Conservation (phyloP, 805 yeast genomes). For the Schwanniomyces occidentalis region DNA sequence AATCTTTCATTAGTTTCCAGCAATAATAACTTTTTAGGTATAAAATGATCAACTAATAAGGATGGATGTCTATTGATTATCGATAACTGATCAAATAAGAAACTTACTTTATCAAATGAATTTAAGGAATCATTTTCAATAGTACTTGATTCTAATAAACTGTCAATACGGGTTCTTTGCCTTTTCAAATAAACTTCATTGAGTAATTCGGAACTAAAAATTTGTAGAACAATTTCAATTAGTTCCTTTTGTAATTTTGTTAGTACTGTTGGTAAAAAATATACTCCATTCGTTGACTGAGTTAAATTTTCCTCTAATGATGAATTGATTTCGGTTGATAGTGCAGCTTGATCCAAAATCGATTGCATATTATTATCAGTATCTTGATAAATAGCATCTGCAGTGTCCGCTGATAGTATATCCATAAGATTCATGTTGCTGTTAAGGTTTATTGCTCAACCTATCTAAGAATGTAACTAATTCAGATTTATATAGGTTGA, state of each 20-base stretch:
- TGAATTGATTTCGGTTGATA: slow-evolving; percentile 1
- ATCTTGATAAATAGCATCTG: slow-evolving; percentile 17
- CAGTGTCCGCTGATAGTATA: slow-evolving; percentile 35
- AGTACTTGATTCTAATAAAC: slow-evolving; percentile 27
- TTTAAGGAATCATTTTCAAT: slow-evolving; percentile 5
- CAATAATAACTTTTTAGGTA: slow-evolving; percentile 66
- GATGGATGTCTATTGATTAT: slow-evolving; percentile 67
- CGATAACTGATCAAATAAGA: slow-evolving; percentile 47
- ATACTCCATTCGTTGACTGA: slow-evolving; percentile 19
- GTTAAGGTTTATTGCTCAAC: too few species aligned
- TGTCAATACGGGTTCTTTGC: slow-evolving; percentile 37
- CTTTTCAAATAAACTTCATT: slow-evolving; percentile 20
- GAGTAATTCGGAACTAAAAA: slow-evolving; percentile 27
- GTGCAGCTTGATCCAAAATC: slow-evolving; percentile 3
- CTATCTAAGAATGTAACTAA: too few species aligned
- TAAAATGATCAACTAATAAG: slow-evolving; percentile 71
- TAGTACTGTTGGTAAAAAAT: slow-evolving; percentile 35
- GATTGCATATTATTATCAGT: slow-evolving; percentile 6
- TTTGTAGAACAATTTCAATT: slow-evolving; percentile 30
- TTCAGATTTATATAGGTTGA: too few species aligned
- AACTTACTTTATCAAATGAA: slow-evolving; percentile 34
- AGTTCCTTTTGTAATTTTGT: slow-evolving; percentile 36
- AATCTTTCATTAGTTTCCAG: slow-evolving; percentile 64
- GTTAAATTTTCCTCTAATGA: slow-evolving; percentile 2
- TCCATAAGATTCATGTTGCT: slow-evolving; percentile 39